Percentiles rank a stretch among this genome's conserved stretches.
Conservation (phyloP, 208 protist species). For the Angomonas deanei region DNA sequence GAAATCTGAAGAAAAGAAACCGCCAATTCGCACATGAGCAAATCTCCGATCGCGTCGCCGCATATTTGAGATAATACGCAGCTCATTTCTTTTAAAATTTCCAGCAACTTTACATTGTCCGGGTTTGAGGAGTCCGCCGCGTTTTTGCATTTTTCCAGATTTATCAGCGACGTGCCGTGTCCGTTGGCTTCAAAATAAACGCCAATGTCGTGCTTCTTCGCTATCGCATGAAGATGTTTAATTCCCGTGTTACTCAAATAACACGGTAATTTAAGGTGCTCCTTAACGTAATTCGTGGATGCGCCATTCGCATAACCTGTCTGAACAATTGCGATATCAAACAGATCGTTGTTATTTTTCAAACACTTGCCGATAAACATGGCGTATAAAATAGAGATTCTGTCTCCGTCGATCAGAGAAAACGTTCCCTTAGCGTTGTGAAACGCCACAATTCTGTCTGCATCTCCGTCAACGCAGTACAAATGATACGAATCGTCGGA, state of each 20-base stretch:
- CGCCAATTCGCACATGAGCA: constrained; percentile 69
- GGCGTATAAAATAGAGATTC: constrained; percentile 71
- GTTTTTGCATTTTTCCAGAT: constrained; percentile 6
- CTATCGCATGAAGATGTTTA: constrained; percentile 92
- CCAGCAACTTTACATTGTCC: no score
- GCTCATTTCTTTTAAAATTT: constrained; percentile 5
- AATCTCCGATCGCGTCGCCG: constrained; percentile 82
- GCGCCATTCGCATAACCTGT: constrained; percentile 95
- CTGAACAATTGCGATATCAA: constrained; percentile 88
- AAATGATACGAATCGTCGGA: constrained; percentile 31
- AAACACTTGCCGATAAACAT: constrained; percentile 48
- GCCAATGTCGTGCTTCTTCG: constrained; percentile 84
- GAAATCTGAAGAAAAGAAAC: constrained; percentile 32
- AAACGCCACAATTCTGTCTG: constrained; percentile 89
- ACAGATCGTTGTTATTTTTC: constrained; percentile 19
- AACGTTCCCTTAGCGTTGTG: constrained; percentile 17
- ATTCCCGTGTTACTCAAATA: constrained; percentile 87
- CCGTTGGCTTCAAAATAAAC: constrained; percentile 97
- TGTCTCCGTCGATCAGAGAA: constrained; percentile 77
- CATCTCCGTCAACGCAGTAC: constrained; percentile 93
- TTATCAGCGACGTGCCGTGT: constrained; percentile 92
- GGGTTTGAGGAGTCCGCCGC: background rate
- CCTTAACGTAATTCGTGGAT: constrained; percentile 74
- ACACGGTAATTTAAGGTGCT: constrained; percentile 36
- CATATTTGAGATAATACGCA: constrained; percentile 73